Evolutionary conservation across 306 rosid species (phyloP).

Genomic region (Vigna radiata): DNA sequence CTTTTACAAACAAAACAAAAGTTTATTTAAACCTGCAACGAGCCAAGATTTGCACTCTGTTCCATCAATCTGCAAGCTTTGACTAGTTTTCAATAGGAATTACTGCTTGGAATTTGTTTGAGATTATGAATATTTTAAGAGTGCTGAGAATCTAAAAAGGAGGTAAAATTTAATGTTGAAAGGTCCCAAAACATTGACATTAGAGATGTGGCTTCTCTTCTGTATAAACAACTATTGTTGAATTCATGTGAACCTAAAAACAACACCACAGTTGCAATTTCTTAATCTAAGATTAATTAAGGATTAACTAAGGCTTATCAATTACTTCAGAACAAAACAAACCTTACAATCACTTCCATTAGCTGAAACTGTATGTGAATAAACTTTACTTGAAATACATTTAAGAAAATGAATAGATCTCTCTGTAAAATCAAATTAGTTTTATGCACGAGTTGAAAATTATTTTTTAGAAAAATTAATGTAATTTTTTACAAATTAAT

Average conservation of each 20-base stretch:
- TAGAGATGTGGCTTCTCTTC: constrained; percentile 37
- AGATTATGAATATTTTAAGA: neutral
- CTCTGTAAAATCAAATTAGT: too few relatives aligned
- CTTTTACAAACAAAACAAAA: constrained; percentile 3
- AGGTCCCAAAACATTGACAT: neutral
- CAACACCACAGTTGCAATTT: neutral
- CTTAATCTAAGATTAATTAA: neutral
- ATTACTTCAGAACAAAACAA: neutral
- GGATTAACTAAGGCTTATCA: neutral
- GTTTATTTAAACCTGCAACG: neutral
- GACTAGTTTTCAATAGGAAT: neutral
- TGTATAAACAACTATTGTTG: constrained; percentile 46
- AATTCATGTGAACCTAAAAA: constrained; percentile 51
- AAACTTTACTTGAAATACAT: too few relatives aligned
- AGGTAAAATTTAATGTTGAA: neutral
- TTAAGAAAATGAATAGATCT: too few relatives aligned
- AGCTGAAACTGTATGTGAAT: too few relatives aligned
- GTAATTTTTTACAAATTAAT: too few relatives aligned
- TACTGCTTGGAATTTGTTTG: constrained; percentile 8
- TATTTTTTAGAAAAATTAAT: too few relatives aligned
- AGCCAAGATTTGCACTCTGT: constrained; percentile 17
- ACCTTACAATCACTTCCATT: neutral
- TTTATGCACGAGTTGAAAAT: too few relatives aligned
- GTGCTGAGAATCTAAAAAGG: neutral
- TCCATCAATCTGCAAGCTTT: constrained; percentile 15